Base-by-base conservation (phyloP, 257 asterid species). In the Rhazya stricta region DNA sequence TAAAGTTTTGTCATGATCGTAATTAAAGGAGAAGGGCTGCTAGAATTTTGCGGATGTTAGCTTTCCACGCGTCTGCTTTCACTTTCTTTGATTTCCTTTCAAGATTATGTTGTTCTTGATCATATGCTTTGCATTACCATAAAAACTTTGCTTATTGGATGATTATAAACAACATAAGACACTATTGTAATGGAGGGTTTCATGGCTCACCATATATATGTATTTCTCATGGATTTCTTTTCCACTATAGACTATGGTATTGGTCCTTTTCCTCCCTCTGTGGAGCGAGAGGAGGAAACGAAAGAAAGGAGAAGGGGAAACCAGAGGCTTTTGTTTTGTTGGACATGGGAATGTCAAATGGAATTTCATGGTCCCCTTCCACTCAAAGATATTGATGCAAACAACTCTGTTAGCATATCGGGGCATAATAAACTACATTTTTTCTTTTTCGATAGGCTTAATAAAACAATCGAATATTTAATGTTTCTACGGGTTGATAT, bases 41-140 rank as follows among this genome's bases (percentile, higher is more conserved):
- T 50, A 57, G 77, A 76, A 51, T 71, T 78, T 76, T 43, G 79
- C 77, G 84, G 85, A 78, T 78, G 71, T 32, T 50, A 79, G 36
- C 48, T 57, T 73, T 75, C 80, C 91, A 83, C 88, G 85, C 75
- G 69, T 68, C 75, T 48, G 15, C 73, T 72, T 50, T 77, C 69
- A 25, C 78, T 83, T 81, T 81, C 68, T 62, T 41, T 66, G 37
- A 73, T 76, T 75, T 32, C 46, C 32, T 39, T 73, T 57, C 63
- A 15, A 80, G 69, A 57, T 36, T 41, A 66, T 67, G 51, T 54
- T 67, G 48, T 18, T 25, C 30, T 3, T 16, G 16, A 53, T 51
- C 48, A 30, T 8, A 46, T 69, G 23, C 9, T 45, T 5, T 67
- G 34, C 41, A 61, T 19, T 36, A 32, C 37, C 36, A 71, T 71